These are phyloP conservation scores for Fomitopsis schrenkii DNA, from an alignment of 1,284 basidiomycete species.

Conservation along the genomic window DNA sequence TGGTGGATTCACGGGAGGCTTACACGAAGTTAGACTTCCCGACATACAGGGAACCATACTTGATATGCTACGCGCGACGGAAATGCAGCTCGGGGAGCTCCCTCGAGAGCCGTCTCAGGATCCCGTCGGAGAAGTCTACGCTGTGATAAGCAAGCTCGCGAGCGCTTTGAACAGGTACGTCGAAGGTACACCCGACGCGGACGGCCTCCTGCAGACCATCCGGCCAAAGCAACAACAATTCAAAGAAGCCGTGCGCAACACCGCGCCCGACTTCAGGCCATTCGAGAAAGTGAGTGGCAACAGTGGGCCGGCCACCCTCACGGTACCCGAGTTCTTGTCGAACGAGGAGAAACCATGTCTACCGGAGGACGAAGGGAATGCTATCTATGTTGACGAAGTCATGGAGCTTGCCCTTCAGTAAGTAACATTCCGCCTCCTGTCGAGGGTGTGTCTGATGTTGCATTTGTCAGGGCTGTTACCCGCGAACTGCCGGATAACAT, in stretches of 20 bases:
- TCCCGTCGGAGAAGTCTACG: constrained; percentile 50
- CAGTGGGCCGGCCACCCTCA: constrained; percentile 8
- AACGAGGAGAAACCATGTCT: constrained; percentile 31
- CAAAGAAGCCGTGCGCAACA: constrained; percentile 40
- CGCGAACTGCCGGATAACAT: constrained; percentile 65
- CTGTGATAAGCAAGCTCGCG: constrained; percentile 42
- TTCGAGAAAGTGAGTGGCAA: constrained; percentile 11
- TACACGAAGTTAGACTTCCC: constrained; percentile 45
- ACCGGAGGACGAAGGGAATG: constrained; percentile 6
- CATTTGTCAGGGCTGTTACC: constrained; percentile 48
- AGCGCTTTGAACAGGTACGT: constrained; percentile 44
- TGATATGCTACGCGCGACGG: constrained; percentile 38
- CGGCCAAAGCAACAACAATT: constrained; percentile 47
- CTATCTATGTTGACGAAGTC: constrained; percentile 58
- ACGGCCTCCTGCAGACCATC: constrained; percentile 52
- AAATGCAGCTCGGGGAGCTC: constrained; percentile 33
- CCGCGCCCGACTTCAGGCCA: constrained; percentile 48
- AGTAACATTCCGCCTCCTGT: constrained; percentile 11
- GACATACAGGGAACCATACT: constrained; percentile 50
- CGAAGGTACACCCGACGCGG: constrained; percentile 44
- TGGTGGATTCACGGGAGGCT: not conserved
- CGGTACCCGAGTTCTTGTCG: constrained; percentile 33
- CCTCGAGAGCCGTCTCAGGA: constrained; percentile 52
- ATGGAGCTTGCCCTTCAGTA: constrained; percentile 44
- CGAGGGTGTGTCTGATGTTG: not conserved